A percentile compares a stretch with the other conserved stretches of the same genome.
Evolutionary conservation across 148 eudicot species (phyloP).

Genomic region (Cornus kousa): DNA sequence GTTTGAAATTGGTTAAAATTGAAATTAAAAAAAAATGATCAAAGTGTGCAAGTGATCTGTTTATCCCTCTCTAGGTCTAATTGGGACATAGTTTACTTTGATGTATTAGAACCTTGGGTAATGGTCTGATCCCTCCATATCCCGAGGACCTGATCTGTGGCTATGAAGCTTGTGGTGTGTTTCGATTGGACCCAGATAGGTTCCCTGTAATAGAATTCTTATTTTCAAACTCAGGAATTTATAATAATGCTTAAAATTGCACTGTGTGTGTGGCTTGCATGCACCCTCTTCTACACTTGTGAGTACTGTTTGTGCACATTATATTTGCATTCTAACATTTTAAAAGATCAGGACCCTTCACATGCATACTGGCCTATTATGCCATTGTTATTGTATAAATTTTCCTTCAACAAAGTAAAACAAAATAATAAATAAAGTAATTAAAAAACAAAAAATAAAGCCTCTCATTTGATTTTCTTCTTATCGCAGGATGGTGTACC

Average conservation of each 20-base stretch:
- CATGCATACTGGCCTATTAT: not conserved
- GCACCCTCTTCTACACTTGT: not conserved
- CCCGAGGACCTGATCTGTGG: not conserved
- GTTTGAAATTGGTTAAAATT: no score
- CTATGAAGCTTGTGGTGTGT: not conserved
- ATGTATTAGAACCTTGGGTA: no score
- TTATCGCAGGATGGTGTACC: slow-evolving; percentile 85
- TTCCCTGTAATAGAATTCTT: not conserved
- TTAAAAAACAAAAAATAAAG: not conserved
- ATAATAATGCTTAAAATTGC: not conserved
- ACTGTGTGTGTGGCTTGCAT: not conserved
- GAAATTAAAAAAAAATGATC: no score
- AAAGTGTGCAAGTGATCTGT: no score
- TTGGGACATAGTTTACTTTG: no score
- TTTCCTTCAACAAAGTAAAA: not conserved
- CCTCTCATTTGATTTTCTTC: not conserved
- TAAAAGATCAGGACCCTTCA: not conserved
- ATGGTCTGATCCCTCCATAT: not conserved
- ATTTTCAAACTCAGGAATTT: not conserved
- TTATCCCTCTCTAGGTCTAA: no score
- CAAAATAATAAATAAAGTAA: no score
- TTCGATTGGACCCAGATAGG: not conserved
- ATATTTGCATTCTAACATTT: not conserved
- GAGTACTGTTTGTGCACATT: not conserved
- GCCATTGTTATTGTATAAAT: not conserved